Evolutionary conservation across 345 rosid genomes (phyloP).

Genomic region (Euphorbia lathyris): DNA sequence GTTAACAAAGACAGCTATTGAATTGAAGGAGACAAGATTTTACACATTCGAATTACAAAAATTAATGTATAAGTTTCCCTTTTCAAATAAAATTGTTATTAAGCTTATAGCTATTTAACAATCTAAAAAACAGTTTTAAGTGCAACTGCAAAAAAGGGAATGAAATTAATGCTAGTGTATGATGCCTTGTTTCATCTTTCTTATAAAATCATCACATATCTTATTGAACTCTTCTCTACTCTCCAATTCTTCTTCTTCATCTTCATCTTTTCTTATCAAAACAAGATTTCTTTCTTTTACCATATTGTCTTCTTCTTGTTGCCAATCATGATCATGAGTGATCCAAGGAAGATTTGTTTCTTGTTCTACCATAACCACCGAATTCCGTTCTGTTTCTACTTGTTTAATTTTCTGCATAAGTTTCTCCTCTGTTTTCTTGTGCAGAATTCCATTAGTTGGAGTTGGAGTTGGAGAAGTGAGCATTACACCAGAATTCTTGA

Average conservation of each 20-base stretch:
- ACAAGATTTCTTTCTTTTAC: not conserved
- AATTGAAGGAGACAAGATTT: too few species aligned
- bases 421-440: conserved; percentile 24
- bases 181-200: conserved; percentile 48
- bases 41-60: too few species aligned
- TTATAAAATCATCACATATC: conserved; percentile 72
- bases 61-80: too few species aligned
- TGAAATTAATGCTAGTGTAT: too few species aligned
- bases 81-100: too few species aligned
- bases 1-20: too few species aligned
- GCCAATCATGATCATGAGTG: conserved; percentile 20
- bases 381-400: not conserved
- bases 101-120: too few species aligned
- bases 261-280: conserved; percentile 10
- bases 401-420: conserved; percentile 14
- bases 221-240: conserved; percentile 62
- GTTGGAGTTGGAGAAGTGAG: conserved; percentile 11
- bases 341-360: conserved; percentile 11
- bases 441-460: conserved; percentile 8
- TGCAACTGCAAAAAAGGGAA: too few species aligned
- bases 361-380: not conserved
- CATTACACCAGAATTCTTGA: conserved; percentile 41
- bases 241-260: conserved; percentile 18
- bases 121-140: too few species aligned
- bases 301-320: not conserved